phyloP scores from a whole-genome alignment of 441 rosid species.

The Populus hybrid region DNA sequence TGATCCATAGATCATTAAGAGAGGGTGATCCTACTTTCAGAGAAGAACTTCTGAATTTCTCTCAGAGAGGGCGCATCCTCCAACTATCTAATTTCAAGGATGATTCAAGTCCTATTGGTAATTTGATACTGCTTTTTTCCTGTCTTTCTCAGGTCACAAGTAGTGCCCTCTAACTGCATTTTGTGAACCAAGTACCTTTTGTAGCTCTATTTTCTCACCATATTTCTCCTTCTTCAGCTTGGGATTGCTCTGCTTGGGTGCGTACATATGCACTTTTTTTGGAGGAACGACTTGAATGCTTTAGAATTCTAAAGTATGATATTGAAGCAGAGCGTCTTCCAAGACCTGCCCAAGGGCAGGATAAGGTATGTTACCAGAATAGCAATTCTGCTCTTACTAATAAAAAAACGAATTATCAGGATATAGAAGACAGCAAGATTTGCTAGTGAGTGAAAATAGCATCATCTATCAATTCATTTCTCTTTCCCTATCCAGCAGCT shows the following conservation, averaged over 20 bases:
- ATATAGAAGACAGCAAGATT: neutral
- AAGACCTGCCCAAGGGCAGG: conserved; percentile 71
- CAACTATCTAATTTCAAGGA: conserved; percentile 95
- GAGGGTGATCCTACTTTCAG: conserved; percentile 94
- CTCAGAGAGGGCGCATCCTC: conserved; percentile 77
- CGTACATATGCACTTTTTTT: conserved; percentile 93
- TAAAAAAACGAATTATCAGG: neutral
- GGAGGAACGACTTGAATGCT: conserved; percentile 97
- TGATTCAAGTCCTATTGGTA: conserved; percentile 98
- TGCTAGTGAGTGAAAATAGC: neutral
- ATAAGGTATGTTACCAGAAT: conserved; percentile 52
- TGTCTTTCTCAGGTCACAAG: neutral
- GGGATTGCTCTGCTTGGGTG: conserved; percentile 72
- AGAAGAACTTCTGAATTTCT: conserved; percentile 74
- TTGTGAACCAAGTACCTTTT: neutral
- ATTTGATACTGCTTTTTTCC: neutral
- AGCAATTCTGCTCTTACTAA: neutral
- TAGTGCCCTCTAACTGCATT: neutral
- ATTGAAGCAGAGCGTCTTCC: conserved; percentile 90
- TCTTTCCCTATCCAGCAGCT: neutral
- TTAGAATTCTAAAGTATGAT: conserved; percentile 83
- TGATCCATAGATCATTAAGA: conserved; percentile 79
- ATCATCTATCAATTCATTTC: neutral
- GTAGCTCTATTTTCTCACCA: neutral
- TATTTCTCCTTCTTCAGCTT: neutral